Base-by-base conservation (phyloP, 352 stramenopile species). In the Blastocystis sp. region DNA sequence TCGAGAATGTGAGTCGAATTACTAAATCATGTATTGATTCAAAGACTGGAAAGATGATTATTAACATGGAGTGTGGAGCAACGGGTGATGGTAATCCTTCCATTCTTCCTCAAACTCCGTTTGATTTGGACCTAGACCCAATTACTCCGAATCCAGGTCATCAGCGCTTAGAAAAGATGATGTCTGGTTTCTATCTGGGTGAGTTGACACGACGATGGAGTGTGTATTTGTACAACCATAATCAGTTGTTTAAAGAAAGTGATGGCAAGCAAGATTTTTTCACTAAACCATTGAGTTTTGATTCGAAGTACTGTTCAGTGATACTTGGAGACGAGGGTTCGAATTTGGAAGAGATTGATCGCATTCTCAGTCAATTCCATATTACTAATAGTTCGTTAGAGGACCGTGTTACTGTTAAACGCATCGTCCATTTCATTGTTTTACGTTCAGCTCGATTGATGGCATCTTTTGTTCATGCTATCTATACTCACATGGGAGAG, bases 51-150 rank as follows among this genome's bases (percentile, higher is more conserved):
- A 70, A 69, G 7, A 91, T 92, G 87, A 88, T 92, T 53, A 91
- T 92, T 56, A 92, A 92, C 73, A 92, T 88, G n/a, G 91, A 92
- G 89, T 92, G 91, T 87, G 91, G 91, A 13, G 90, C 76, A 53
- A 92, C 91, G 40, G 90, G 87, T 53, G 73, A 82, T 42, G 62
- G 40, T 27, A 17, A 82, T 58, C 24, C 24, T 17, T 59, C 87
- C 17, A 54, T 90, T n/a, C 62, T 91, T 5, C 90, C 82, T 4
- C 24, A 53, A 44, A 89, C 66, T 17, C 87, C 90, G 17, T 89
- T 92, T 33, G 90, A 92, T 48, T 30, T 56, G 30, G 57, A 54
- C 17, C 33, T 92, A 5, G 90, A 92, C 59, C 40, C 37, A 19
- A 30, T 90, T 5, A 90, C 70, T 22, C 53, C 42, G n/a, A 92